Conservation (phyloP, 1,284 basidiomycete species). For the Trametes polyzona region DNA sequence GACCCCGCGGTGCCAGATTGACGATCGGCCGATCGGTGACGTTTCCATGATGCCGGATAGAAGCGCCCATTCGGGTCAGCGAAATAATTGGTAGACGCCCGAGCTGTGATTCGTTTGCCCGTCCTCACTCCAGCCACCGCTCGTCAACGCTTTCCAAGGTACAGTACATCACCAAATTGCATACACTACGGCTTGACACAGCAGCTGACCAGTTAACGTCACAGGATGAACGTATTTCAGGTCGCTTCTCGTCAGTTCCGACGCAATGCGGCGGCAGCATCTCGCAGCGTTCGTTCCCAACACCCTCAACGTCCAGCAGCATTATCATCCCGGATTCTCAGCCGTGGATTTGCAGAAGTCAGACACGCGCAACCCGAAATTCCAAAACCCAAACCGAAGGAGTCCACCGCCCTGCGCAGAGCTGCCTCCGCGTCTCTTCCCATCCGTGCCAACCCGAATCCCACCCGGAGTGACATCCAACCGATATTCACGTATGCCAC, state of each 20-base stretch:
- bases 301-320: neutral
- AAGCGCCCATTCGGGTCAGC: no score
- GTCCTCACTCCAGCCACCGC: no score
- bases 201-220: neutral
- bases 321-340: neutral
- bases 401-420: conserved; percentile 74
- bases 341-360: conserved; percentile 18
- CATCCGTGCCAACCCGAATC: conserved; percentile 79
- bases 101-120: no score
- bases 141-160: no score
- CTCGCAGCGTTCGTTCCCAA: conserved; percentile 12
- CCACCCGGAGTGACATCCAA: conserved; percentile 74
- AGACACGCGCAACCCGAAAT: conserved; percentile 1
- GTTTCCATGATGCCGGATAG: no score
- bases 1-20: no score
- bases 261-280: conserved; percentile 3
- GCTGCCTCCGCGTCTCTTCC: conserved; percentile 74
- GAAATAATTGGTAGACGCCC: no score
- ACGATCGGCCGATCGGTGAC: no score
- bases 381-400: conserved; percentile 66
- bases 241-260: conserved; percentile 15
- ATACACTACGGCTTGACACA: no score
- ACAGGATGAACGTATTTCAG: conserved; percentile 13
- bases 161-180: no score
- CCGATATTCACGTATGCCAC: conserved; percentile 78